Evolutionary conservation across 2,329 filamentous ascomycete species (phyloP).

Genomic region (Stachybotrys echinatus): DNA sequence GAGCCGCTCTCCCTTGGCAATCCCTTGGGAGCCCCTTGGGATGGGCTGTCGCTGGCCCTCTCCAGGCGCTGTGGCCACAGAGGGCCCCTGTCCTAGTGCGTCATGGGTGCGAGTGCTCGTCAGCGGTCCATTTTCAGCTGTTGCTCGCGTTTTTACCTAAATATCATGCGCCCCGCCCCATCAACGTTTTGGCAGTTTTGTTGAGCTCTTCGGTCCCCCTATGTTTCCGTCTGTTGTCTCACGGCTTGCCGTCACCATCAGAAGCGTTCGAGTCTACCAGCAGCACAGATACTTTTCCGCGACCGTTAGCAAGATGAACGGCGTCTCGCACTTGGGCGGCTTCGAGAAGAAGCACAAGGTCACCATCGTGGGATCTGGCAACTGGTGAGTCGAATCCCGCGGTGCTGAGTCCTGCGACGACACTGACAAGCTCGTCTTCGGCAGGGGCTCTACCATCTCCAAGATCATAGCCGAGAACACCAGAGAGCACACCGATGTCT

Average conservation of each 20-base stretch:
- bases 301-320: slow-evolving; percentile 22
- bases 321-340: slow-evolving; percentile 32
- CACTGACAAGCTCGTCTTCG: slow-evolving; percentile 1
- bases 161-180: neutral
- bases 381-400: slow-evolving; percentile 58
- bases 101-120: no score
- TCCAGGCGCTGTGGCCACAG: no score
- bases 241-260: slow-evolving; percentile 3
- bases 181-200: neutral
- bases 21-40: no score
- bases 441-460: slow-evolving; percentile 90
- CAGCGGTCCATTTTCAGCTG: no score
- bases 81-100: no score
- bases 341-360: slow-evolving; percentile 80
- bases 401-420: neutral
- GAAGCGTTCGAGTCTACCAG: neutral
- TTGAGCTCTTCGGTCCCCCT: slow-evolving; percentile 2
- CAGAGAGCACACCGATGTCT: slow-evolving; percentile 68
- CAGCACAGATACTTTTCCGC: slow-evolving; percentile 7
- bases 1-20: slow-evolving; percentile 4
- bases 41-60: no score
- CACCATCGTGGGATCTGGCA: slow-evolving; percentile 90
- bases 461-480: slow-evolving; percentile 97
- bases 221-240: slow-evolving; percentile 15
- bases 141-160: neutral